Base-by-base conservation (phyloP, 2,329 filamentous ascomycete genomes). In the Orbilia ellipsospora region DNA sequence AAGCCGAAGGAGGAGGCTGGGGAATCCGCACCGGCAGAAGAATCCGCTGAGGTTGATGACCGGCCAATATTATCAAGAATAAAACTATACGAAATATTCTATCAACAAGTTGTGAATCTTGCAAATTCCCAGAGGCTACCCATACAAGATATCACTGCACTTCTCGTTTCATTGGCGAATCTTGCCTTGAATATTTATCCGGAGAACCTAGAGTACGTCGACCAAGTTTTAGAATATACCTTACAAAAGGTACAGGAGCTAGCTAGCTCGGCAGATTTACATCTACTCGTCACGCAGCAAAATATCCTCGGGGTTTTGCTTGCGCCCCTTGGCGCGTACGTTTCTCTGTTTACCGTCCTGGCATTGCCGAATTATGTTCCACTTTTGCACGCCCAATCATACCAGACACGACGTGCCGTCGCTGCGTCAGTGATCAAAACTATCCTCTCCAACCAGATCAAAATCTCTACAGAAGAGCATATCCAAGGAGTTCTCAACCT, bases 111-210 rank as follows among this genome's bases (percentile, higher is more conserved):
- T 77, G 91, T 96, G 81, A 94, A 94, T 80, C 85, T 99, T 61
- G 94, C 98, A 77, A 94, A 78, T 36, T 92, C 92, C 62, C 93
- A 97, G 80, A 90, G 93, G 78, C 86, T 99, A 62, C 91, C 94
- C 0, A 94, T 99, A 78, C 93, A 96, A 82, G 96, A 99, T 81
- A 96, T 92, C 16, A 95, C 97, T 79, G 95, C 94, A 8, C 85
- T 99, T 50, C 86, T 98, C 52, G 94, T 96, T n/a, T 99, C 95
- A 3, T 86, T 99, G 48, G 90, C 91, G 45, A 98, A 98, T 79
- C 88, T 99, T 68, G 93, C 96, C 8, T 87, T 99, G 85, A 98
- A 96, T 82, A 96, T 98, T 78, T 98, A 99, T 81, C 94, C 95
- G 0, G 90, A 95, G 81, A 83, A 80, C 45, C 48, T 66, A 78